Conservation (phyloP, 306 rosid species). For the cucumber (Cucumis sativus) region DNA sequence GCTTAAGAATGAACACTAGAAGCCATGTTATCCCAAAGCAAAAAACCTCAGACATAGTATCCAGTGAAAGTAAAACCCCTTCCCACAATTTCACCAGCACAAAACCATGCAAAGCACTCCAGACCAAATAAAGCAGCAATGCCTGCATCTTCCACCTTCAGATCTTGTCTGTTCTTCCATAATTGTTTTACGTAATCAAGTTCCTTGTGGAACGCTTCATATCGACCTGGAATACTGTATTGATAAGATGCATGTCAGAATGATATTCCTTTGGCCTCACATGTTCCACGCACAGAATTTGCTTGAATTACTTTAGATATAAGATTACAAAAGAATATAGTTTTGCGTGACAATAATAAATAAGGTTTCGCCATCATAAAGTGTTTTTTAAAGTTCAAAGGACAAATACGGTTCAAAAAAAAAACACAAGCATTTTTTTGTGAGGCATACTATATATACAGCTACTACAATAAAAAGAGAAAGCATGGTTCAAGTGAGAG, state of each 20-base stretch:
- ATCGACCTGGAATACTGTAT: conserved; percentile 70
- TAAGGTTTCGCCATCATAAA: background rate
- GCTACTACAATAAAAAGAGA: too few relatives aligned
- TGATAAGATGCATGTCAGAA: background rate
- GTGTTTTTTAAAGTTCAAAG: too few relatives aligned
- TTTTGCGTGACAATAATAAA: background rate
- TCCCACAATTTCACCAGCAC: conserved; percentile 77
- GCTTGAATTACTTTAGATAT: background rate
- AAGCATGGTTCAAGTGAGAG: too few relatives aligned
- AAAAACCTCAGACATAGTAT: conserved; percentile 42
- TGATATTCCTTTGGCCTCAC: background rate
- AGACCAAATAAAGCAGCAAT: conserved; percentile 86
- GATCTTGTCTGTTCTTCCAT: conserved; percentile 66
- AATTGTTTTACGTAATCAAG: conserved; percentile 59
- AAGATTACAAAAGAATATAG: background rate
- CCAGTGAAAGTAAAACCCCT: conserved; percentile 91
- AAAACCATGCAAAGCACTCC: conserved; percentile 76
- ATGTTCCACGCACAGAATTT: background rate
- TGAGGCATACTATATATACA: too few relatives aligned
- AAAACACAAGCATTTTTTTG: too few relatives aligned
- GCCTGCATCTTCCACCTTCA: conserved; percentile 86
- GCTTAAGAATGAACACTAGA: conserved; percentile 14
- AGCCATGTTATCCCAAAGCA: conserved; percentile 2
- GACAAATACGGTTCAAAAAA: too few relatives aligned
- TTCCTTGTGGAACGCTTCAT: conserved; percentile 66